These are phyloP conservation scores for Ophiocordyceps camponoti-saundersi DNA, from an alignment of 2,329 filamentous ascomycete genomes.

Conservation along the genomic window DNA sequence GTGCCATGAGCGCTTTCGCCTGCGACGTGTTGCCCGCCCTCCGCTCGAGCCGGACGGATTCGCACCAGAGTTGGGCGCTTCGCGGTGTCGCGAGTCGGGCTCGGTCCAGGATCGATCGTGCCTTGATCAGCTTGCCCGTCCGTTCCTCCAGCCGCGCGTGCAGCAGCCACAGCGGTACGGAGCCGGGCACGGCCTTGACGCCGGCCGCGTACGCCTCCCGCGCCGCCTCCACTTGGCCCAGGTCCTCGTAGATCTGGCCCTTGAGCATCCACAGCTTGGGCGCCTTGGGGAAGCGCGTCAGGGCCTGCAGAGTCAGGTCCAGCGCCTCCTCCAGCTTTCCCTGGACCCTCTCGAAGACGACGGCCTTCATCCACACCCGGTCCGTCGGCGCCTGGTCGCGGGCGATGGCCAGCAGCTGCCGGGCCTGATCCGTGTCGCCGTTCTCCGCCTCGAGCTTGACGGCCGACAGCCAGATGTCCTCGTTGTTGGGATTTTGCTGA, in stretches of 20 bases:
- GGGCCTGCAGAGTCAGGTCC: conserved; percentile 70
- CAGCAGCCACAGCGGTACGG: conserved; percentile 78
- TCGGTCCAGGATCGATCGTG: conserved; percentile 81
- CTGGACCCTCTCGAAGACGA: conserved; percentile 78
- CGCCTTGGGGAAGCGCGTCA: conserved; percentile 71
- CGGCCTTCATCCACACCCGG: conserved; percentile 92
- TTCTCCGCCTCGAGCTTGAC: conserved; percentile 94
- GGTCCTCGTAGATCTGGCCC: conserved; percentile 85
- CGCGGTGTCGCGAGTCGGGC: conserved; percentile 79
- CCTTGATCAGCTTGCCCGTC: conserved; percentile 71
- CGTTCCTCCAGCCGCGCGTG: conserved; percentile 79
- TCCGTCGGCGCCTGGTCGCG: conserved; percentile 84
- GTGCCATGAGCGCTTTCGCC: conserved; percentile 84
- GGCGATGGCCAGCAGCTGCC: conserved; percentile 65
- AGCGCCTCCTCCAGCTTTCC: conserved; percentile 67
- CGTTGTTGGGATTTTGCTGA: conserved; percentile 88
- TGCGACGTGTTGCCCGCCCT: conserved; percentile 69
- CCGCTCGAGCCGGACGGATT: conserved; percentile 84
- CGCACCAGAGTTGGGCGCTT: conserved; percentile 71
- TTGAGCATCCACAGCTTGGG: conserved; percentile 98
- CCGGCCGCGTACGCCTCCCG: conserved; percentile 80
- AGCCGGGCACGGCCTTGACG: conserved; percentile 70
- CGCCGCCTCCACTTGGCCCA: conserved; percentile 65
- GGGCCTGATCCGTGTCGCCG: conserved; percentile 62
- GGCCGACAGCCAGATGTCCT: conserved; percentile 93